Evolutionary conservation across 805 yeast genomes (phyloP).

Genomic region (Yamadazyma philogaea): DNA sequence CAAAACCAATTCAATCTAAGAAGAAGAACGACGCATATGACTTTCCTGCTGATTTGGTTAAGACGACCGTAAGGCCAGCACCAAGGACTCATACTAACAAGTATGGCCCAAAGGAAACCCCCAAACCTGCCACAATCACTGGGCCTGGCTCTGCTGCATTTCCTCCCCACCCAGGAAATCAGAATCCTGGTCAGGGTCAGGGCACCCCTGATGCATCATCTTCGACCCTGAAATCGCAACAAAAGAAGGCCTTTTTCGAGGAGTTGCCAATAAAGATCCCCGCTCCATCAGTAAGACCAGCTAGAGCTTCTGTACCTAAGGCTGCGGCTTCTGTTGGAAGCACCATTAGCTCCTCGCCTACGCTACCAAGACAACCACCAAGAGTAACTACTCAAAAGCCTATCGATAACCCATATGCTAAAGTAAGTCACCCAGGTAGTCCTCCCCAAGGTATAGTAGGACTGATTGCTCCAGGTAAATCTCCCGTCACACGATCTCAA

Average conservation of each 20-base stretch:
- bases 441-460: conserved; percentile 3
- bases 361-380: conserved; percentile 10
- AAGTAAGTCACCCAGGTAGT: conserved; percentile 6
- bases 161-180: not conserved
- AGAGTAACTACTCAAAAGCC: conserved; percentile 14
- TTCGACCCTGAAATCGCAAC: not conserved
- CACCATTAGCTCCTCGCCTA: conserved; percentile 7
- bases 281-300: conserved; percentile 26
- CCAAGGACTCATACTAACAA: conserved; percentile 22
- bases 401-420: conserved; percentile 29
- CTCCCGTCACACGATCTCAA: not conserved
- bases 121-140: not conserved
- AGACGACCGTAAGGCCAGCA: conserved; percentile 34
- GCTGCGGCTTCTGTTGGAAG: conserved; percentile 10
- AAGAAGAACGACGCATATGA: conserved; percentile 75
- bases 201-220: not conserved
- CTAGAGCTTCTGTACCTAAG: conserved; percentile 20
- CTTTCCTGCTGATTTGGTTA: conserved; percentile 58
- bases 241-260: conserved; percentile 50
- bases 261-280: conserved; percentile 50
- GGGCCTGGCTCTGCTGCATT: not conserved
- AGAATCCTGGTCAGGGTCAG: not conserved
- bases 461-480: not conserved
- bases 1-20: conserved; percentile 44
- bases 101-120: conserved; percentile 10